phyloP scores from a whole-genome alignment of 331 rosid species.

The Pyrus hybrid region DNA sequence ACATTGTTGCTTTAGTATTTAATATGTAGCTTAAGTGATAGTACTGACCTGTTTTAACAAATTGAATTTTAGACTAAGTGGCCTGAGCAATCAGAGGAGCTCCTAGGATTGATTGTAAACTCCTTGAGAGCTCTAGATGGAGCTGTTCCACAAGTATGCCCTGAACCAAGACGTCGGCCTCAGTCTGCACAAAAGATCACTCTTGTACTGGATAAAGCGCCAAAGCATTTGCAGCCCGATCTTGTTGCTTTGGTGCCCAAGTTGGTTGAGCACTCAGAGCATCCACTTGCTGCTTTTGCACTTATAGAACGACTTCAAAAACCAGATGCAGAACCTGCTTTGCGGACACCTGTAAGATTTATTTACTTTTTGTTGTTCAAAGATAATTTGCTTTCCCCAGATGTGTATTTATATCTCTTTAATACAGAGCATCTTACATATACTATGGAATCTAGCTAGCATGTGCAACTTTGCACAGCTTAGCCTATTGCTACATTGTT shows the following conservation, averaged over 20 bases:
- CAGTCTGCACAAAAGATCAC: constrained; percentile 92
- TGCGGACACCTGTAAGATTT: constrained; percentile 77
- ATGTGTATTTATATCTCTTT: neutral
- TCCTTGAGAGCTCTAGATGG: constrained; percentile 94
- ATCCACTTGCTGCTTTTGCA: constrained; percentile 87
- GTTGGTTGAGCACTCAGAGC: constrained; percentile 95
- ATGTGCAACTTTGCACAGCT: neutral
- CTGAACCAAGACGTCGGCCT: constrained; percentile 92
- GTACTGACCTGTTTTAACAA: constrained; percentile 28
- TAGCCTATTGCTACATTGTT: constrained; percentile 5
- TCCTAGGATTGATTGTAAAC: constrained; percentile 89
- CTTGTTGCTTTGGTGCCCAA: constrained; percentile 86
- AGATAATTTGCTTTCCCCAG: neutral
- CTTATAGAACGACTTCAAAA: constrained; percentile 84
- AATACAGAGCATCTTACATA: neutral
- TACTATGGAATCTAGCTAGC: neutral
- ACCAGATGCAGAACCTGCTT: constrained; percentile 84
- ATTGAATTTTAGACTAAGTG: constrained; percentile 70
- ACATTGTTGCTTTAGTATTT: constrained; percentile 11
- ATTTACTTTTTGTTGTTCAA: constrained; percentile 12
- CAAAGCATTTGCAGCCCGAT: constrained; percentile 88
- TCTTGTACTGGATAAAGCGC: constrained; percentile 94
- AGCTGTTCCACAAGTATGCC: constrained; percentile 91
- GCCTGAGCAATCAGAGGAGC: constrained; percentile 99
- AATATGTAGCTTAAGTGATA: constrained; percentile 6